Evolutionary conservation across 495 filamentous ascomycete species (phyloP).

Genomic region (Trichocladium uniseriatum): DNA sequence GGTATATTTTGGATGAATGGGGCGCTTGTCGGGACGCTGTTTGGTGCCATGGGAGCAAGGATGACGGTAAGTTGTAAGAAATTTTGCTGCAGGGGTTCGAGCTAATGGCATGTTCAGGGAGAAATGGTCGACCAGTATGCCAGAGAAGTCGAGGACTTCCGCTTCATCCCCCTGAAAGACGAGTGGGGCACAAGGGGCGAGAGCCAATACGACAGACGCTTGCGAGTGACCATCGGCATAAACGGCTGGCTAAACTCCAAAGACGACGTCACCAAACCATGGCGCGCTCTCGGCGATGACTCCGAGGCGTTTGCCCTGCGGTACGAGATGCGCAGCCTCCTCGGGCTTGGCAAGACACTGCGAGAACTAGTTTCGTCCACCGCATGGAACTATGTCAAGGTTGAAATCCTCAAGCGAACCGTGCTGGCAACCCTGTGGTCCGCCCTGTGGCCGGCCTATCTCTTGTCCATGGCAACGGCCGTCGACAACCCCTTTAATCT

Average conservation of each 20-base stretch:
- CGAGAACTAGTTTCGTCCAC: conserved; percentile 55
- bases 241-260: conserved; percentile 70
- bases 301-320: conserved; percentile 74
- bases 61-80: conserved; percentile 52
- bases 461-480: conserved; percentile 55
- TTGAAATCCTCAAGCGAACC: conserved; percentile 65
- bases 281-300: conserved; percentile 58
- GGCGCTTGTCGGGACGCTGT: conserved; percentile 73
- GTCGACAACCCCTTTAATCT: conserved; percentile 82
- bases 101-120: conserved; percentile 26
- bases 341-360: conserved; percentile 67
- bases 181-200: conserved; percentile 30
- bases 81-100: not conserved
- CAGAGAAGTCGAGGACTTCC: conserved; percentile 77
- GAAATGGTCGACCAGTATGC: conserved; percentile 80
- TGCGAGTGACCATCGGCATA: conserved; percentile 75
- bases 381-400: conserved; percentile 62
- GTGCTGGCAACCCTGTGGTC: conserved; percentile 61
- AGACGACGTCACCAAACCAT: conserved; percentile 63
- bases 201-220: conserved; percentile 36
- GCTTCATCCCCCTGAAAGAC: conserved; percentile 63
- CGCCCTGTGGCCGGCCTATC: conserved; percentile 66
- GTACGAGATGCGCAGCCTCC: conserved; percentile 64
- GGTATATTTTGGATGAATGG: conserved; percentile 74
- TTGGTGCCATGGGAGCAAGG: conserved; percentile 77